phyloP scores from a whole-genome alignment of 202 grass and related monocot species.

The Brachypodium distachyon region DNA sequence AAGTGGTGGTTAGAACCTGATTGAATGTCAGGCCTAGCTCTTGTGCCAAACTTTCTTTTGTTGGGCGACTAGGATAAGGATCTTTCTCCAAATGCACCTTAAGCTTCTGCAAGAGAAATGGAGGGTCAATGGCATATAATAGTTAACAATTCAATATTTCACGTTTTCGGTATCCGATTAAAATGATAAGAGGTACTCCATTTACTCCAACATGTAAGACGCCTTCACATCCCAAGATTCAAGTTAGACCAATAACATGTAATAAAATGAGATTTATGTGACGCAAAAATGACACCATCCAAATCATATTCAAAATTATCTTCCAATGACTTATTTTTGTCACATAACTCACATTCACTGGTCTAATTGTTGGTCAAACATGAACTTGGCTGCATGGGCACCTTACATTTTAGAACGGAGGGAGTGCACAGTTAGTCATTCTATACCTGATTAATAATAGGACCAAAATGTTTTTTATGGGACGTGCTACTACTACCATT shows the following conservation, averaged over 20 bases:
- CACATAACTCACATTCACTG: too few relatives aligned
- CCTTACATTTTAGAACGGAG: too few relatives aligned
- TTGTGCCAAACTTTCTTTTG: constrained; percentile 62
- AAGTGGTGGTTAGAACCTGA: constrained; percentile 42
- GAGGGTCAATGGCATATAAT: neutral
- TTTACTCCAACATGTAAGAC: too few relatives aligned
- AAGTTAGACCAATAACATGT: too few relatives aligned
- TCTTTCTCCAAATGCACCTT: constrained; percentile 53
- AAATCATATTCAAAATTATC: too few relatives aligned
- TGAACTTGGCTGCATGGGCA: too few relatives aligned
- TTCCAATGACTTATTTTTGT: too few relatives aligned
- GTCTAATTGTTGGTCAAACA: too few relatives aligned
- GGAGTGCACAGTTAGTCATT: neutral
- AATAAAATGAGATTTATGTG: too few relatives aligned
- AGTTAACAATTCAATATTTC: constrained; percentile 3
- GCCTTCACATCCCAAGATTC: too few relatives aligned
- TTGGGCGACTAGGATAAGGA: constrained; percentile 68
- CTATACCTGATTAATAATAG: constrained; percentile 46
- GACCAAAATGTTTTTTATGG: constrained; percentile 30
- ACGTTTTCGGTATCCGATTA: neutral
- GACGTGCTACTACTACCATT: constrained; percentile 24
- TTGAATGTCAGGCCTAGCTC: constrained; percentile 54
- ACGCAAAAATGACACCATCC: too few relatives aligned
- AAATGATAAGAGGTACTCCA: neutral
- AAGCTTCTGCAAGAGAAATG: constrained; percentile 59